phyloP scores from a whole-genome alignment of 2,329 filamentous ascomycete species.

The Daldinia sp. region DNA sequence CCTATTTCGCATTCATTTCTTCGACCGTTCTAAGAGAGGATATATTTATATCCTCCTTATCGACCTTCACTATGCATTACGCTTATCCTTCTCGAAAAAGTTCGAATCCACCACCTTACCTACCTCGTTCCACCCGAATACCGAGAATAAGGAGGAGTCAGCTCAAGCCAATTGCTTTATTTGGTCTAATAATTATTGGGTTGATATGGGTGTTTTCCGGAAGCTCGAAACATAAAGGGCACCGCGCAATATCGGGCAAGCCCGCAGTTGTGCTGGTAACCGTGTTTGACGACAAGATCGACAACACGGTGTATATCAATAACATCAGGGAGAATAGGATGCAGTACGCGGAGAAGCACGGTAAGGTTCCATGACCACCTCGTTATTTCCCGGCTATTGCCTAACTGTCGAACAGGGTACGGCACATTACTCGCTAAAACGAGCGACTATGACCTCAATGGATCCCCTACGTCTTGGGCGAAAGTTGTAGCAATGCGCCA shows the following conservation, averaged over 20 bases:
- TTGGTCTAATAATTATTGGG: slow-evolving; percentile 66
- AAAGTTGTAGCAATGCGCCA: slow-evolving; percentile 89
- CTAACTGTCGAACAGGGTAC: slow-evolving; percentile 73
- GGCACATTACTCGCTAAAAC: slow-evolving; percentile 82
- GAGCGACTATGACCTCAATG: slow-evolving; percentile 78
- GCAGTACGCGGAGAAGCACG: slow-evolving; percentile 87
- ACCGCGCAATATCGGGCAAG: slow-evolving; percentile 61
- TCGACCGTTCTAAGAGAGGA: slow-evolving; percentile 27
- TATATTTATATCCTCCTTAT: slow-evolving; percentile 9
- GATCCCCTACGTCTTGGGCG: slow-evolving; percentile 74
- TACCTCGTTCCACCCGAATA: slow-evolving; percentile 68
- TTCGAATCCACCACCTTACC: slow-evolving; percentile 80
- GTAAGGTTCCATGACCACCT: slow-evolving; percentile 60
- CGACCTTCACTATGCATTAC: slow-evolving; percentile 79
- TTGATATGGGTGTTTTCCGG: slow-evolving; percentile 71
- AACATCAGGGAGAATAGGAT: slow-evolving; percentile 84
- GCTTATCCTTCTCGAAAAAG: slow-evolving; percentile 88
- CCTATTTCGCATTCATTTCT: slow-evolving; percentile 3
- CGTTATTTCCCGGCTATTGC: neutral
- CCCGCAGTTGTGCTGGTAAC: slow-evolving; percentile 84
- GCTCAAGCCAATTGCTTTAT: slow-evolving; percentile 68
- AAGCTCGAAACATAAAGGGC: slow-evolving; percentile 50
- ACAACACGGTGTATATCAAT: slow-evolving; percentile 75
- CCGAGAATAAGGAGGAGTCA: slow-evolving; percentile 71
- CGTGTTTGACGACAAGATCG: slow-evolving; percentile 76